phyloP scores from a whole-genome alignment of 257 asterid species.

The Dorcoceras hygrometricum region DNA sequence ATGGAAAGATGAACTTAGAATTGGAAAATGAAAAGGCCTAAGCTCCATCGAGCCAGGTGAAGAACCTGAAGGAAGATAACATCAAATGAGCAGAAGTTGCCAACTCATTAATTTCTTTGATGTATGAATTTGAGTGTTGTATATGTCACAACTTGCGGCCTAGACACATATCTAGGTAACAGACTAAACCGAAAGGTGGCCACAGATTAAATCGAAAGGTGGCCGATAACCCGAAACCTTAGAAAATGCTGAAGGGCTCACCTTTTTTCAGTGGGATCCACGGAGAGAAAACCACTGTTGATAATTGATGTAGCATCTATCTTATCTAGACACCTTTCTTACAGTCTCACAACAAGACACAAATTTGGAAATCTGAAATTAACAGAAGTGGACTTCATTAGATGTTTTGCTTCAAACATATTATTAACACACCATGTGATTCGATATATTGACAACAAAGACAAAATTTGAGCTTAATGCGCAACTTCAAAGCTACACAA shows the following conservation, averaged over 20 bases:
- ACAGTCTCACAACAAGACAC: neutral
- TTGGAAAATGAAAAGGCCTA: constrained; percentile 26
- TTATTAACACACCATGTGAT: neutral
- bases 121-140: neutral
- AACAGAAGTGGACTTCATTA: no score
- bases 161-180: neutral
- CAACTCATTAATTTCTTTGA: neutral
- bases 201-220: neutral
- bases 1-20: constrained; percentile 27
- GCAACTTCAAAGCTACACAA: no score
- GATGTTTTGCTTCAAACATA: neutral
- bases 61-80: constrained; percentile 34
- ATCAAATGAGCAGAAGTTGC: constrained; percentile 15
- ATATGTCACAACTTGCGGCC: neutral
- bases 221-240: no score
- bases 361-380: neutral
- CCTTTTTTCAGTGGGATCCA: constrained; percentile 36
- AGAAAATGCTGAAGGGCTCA: neutral
- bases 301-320: constrained; percentile 39
- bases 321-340: neutral
- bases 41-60: constrained; percentile 24
- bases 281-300: constrained; percentile 35
- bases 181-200: no score
- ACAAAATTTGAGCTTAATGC: no score
- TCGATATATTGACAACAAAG: neutral